Percentiles rank a stretch among this genome's conserved stretches.
Conservation (phyloP, 2,329 filamentous ascomycete genomes). For the Geosmithia morbida region DNA sequence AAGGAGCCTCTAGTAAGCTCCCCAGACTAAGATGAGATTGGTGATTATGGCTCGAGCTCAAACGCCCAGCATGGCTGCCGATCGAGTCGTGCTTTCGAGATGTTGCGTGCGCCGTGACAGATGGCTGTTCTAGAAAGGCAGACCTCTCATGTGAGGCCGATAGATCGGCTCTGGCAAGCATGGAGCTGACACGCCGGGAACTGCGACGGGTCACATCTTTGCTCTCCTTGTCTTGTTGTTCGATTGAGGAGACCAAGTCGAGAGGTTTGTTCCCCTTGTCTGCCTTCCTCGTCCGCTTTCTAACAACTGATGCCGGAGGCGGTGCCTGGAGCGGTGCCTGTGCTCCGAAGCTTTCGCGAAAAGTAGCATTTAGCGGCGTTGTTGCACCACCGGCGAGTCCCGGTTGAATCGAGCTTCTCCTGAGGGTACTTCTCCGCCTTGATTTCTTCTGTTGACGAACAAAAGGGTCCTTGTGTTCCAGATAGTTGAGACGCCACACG, state of each 20-base stretch:
- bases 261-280: slow-evolving; percentile 35
- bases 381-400: slow-evolving; percentile 59
- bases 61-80: slow-evolving; percentile 23
- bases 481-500: slow-evolving; percentile 71
- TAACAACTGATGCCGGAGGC: slow-evolving; percentile 32
- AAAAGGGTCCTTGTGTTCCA: slow-evolving; percentile 49
- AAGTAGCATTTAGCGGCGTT: slow-evolving; percentile 57
- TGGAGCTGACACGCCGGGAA: slow-evolving; percentile 75
- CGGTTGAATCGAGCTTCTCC: slow-evolving; percentile 52
- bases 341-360: slow-evolving; percentile 65
- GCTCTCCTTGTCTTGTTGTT: slow-evolving; percentile 45
- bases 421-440: slow-evolving; percentile 30
- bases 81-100: slow-evolving; percentile 60
- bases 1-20: slow-evolving; percentile 52
- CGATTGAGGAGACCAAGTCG: slow-evolving; percentile 57
- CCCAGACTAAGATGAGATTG: slow-evolving; percentile 36
- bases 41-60: slow-evolving; percentile 27
- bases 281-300: slow-evolving; percentile 38
- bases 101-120: slow-evolving; percentile 18
- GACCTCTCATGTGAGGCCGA: slow-evolving; percentile 72
- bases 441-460: slow-evolving; percentile 28
- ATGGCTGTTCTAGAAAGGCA: slow-evolving; percentile 57
- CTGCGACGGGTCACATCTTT: slow-evolving; percentile 39
- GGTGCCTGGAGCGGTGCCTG: neutral
- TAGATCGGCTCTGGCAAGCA: slow-evolving; percentile 75